Evolutionary conservation across 108 stramenopile species (phyloP), one percentile per base, ranked within the genome.

Genomic region (Nitzschia inconspicua): DNA sequence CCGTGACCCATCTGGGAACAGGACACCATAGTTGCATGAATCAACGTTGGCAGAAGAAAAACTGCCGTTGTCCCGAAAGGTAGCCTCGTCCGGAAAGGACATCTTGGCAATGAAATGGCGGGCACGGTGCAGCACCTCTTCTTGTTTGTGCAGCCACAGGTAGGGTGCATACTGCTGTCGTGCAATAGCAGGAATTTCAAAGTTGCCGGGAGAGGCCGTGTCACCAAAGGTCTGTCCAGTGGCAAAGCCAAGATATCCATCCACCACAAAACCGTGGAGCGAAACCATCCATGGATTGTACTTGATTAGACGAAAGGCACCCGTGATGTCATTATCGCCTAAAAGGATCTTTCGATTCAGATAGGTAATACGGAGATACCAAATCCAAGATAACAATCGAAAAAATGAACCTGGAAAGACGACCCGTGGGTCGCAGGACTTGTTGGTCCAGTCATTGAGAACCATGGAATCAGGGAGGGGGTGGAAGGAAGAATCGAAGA

Each of bases 401-500:
- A 22, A n/a, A 13, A 49, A 47, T 20, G 36, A 18, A 14, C 60
- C 44, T 9, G 60, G 29, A 31, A 60, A 60, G 0, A 13, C 18
- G 29, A 47, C 27, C 13, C 5, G 22, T 13, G 60, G 60, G 6
- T 60, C 44, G 13, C 6, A 47, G 28, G 29, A 13, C n/a, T 46
- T 60, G 60, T 24, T 47, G 44, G 60, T 60, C 44, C 44, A 60
- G 22, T 60, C 60, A 26, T 60, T 60, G 29, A 60, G 26, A 14
- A 27, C 42, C 13, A 28, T 28, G 14, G 25, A 18, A 10, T 24
- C 43, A 11, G 23, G 41, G 43, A 9, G 8, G 7, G 42, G 28
- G 4, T 30, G 44, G 20, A 31, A 31, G 16, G 30, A 39, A 14
- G 19, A 10, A 47, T 60, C 44, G 19, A 47, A 46, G 11, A 60